Percentiles rank a stretch among this genome's conserved stretches.
Evolutionary conservation across 2,329 filamentous ascomycete genomes (phyloP).

Genomic region (Bipolaris sorokiniana): DNA sequence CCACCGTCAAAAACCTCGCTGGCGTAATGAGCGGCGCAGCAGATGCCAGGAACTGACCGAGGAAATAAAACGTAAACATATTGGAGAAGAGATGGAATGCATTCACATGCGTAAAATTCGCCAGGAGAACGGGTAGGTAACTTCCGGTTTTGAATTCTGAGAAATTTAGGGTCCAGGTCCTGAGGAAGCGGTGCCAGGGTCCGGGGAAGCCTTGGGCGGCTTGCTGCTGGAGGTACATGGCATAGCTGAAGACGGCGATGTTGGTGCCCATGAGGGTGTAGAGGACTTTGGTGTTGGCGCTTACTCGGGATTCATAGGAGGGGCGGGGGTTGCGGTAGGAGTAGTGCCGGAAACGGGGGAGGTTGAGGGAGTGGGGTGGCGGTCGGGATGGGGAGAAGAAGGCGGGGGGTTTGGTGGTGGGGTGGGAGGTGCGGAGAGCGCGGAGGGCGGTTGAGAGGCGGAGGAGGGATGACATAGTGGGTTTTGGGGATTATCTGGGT

Average conservation of each 20-base stretch:
- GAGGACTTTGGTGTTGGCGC: constrained; percentile 33
- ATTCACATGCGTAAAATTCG: constrained; percentile 49
- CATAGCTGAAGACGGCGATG: constrained; percentile 48
- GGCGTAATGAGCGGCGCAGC: constrained; percentile 39
- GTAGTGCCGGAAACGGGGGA: constrained; percentile 17
- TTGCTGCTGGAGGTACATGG: constrained; percentile 41
- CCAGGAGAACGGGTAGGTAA: constrained; percentile 50
- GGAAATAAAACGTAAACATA: constrained; percentile 49
- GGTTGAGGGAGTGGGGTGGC: constrained; percentile 6
- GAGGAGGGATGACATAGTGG: constrained; percentile 15
- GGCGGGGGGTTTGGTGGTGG: constrained; percentile 20
- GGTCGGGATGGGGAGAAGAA: constrained; percentile 29
- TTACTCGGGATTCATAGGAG: constrained; percentile 6
- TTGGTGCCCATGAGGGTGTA: constrained; percentile 52
- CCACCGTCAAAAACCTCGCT: constrained; percentile 30
- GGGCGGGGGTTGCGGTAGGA: background rate
- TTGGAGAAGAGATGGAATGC: constrained; percentile 50
- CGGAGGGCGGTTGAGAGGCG: constrained; percentile 18
- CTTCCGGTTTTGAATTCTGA: constrained; percentile 35
- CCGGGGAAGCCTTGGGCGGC: constrained; percentile 24
- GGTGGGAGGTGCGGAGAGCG: constrained; percentile 15
- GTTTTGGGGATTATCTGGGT: background rate
- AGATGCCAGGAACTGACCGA: constrained; percentile 44
- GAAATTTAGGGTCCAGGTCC: constrained; percentile 46
- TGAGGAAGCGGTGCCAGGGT: constrained; percentile 22